phyloP scores from a whole-genome alignment of 768 basidiomycete species.

The Dioszegia crocea region DNA sequence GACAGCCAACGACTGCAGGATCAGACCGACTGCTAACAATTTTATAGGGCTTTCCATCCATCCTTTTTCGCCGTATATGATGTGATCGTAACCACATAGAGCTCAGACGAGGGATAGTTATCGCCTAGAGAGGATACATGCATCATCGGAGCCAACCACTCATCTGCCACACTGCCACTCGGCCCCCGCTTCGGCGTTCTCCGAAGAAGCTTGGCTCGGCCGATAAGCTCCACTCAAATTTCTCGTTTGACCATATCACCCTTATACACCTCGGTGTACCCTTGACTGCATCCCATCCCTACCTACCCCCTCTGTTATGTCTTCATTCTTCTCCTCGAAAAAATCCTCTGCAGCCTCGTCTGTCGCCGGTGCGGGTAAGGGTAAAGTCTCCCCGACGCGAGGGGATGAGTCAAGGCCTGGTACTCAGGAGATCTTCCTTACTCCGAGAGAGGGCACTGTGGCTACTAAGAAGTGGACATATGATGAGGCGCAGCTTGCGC shows the following conservation, averaged over 20 bases:
- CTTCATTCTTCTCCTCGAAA: slow-evolving; percentile 37
- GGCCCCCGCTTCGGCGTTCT: not conserved
- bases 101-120: too few relatives aligned
- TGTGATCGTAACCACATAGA: too few relatives aligned
- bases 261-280: too few relatives aligned
- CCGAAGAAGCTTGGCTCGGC: not conserved
- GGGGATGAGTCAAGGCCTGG: slow-evolving; percentile 10
- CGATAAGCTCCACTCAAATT: not conserved
- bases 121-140: too few relatives aligned
- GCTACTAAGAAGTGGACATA: slow-evolving; percentile 61
- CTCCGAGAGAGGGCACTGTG: slow-evolving; percentile 57
- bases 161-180: not conserved
- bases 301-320: slow-evolving; percentile 20
- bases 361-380: slow-evolving; percentile 15
- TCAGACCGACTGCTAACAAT: too few relatives aligned
- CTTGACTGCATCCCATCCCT: not conserved
- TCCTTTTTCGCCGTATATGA: too few relatives aligned
- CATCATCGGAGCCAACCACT: not conserved
- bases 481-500: slow-evolving; percentile 60
- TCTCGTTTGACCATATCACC: too few relatives aligned
- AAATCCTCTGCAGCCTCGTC: slow-evolving; percentile 31
- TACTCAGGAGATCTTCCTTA: slow-evolving; percentile 57
- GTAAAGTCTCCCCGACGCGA: slow-evolving; percentile 12
- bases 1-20: too few relatives aligned
- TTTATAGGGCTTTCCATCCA: too few relatives aligned